These are phyloP conservation scores for Cryptosporidium viatorum DNA, from an alignment of 169 alveolate genomes.

Conservation along the genomic window DNA sequence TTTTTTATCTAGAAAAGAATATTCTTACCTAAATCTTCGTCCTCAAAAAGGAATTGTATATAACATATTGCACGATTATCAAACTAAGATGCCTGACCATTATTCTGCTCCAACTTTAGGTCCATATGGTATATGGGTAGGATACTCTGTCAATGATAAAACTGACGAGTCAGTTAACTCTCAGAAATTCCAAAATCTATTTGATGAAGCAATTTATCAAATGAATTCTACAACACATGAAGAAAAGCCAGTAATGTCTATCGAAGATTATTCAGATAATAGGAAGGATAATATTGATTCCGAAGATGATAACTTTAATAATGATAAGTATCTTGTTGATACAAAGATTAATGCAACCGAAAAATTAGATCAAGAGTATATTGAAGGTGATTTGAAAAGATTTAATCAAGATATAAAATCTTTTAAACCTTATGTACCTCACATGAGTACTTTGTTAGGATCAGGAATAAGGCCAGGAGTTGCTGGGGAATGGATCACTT, in stretches of 20 bases:
- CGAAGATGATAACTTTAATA: background rate
- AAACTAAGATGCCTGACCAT: slow-evolving; percentile 68
- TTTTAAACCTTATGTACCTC: slow-evolving; percentile 55
- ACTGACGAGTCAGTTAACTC: background rate
- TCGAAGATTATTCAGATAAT: background rate
- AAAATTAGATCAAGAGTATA: slow-evolving; percentile 9
- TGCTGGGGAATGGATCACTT: slow-evolving; percentile 73
- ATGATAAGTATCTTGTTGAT: background rate
- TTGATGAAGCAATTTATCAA: slow-evolving; percentile 35
- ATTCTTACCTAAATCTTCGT: slow-evolving; percentile 64
- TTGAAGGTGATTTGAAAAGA: slow-evolving; percentile 28
- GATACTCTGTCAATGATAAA: slow-evolving; percentile 34
- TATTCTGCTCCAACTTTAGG: slow-evolving; percentile 73
- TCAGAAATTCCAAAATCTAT: background rate
- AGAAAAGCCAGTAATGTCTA: background rate
- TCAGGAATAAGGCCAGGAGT: slow-evolving; percentile 25
- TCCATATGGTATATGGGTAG: slow-evolving; percentile 73
- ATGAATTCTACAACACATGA: background rate
- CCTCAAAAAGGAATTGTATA: slow-evolving; percentile 73
- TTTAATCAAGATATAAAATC: slow-evolving; percentile 21
- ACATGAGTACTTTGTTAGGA: slow-evolving; percentile 59
- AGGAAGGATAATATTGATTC: background rate
- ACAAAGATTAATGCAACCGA: background rate
- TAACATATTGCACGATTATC: slow-evolving; percentile 54
- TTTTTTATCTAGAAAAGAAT: slow-evolving; percentile 34